Evolutionary conservation across 805 yeast species (phyloP).

Genomic region (Myxozyma kluyveri): DNA sequence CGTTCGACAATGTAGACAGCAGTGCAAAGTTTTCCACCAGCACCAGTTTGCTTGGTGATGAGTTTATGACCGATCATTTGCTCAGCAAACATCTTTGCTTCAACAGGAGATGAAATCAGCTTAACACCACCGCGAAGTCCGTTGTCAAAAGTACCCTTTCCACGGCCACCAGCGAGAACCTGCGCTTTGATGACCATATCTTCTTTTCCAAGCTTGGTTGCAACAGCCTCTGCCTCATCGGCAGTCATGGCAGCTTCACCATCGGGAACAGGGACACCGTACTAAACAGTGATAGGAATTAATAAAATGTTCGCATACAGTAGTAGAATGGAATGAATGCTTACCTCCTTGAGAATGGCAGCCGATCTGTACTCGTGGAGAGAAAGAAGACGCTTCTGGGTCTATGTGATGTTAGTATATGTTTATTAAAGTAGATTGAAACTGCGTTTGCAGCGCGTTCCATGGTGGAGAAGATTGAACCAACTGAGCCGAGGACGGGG

Average conservation of each 20-base stretch:
- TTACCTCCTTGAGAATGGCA: slow-evolving; percentile 57
- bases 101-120: slow-evolving; percentile 77
- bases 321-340: slow-evolving; percentile 1
- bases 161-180: slow-evolving; percentile 99
- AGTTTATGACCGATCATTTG: slow-evolving; percentile 90
- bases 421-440: not conserved
- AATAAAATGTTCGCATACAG: not conserved
- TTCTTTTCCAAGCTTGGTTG: slow-evolving; percentile 65
- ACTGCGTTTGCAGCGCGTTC: not conserved
- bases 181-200: slow-evolving; percentile 96
- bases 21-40: slow-evolving; percentile 93
- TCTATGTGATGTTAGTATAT: not conserved
- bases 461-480: not conserved
- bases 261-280: slow-evolving; percentile 86
- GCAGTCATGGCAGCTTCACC: slow-evolving; percentile 91
- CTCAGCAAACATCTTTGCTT: slow-evolving; percentile 79
- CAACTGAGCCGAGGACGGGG: not conserved
- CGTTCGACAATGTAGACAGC: slow-evolving; percentile 96
- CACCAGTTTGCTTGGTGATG: slow-evolving; percentile 97
- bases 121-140: slow-evolving; percentile 97
- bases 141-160: slow-evolving; percentile 95
- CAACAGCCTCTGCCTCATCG: slow-evolving; percentile 80
- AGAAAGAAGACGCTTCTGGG: slow-evolving; percentile 66
- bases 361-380: slow-evolving; percentile 97
- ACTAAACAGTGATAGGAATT: slow-evolving; percentile 38